These are phyloP conservation scores for Nidularia pulvinata DNA, from an alignment of 768 basidiomycete species.

Conservation along the genomic window DNA sequence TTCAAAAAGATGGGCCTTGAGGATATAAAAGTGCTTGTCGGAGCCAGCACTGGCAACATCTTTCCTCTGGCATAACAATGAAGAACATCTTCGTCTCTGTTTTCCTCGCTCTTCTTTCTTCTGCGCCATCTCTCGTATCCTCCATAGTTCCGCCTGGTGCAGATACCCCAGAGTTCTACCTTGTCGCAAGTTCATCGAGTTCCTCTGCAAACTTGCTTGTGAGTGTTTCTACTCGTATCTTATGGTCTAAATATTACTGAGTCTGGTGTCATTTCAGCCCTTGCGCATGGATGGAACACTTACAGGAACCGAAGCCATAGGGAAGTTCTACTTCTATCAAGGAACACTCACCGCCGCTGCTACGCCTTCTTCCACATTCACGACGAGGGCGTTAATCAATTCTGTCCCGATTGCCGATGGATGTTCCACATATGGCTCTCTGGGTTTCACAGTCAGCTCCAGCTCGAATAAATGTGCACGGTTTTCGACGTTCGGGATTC, in stretches of 20 bases:
- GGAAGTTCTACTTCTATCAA: slow-evolving; percentile 28
- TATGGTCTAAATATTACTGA: not conserved
- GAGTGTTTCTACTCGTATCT: not conserved
- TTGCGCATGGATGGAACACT: slow-evolving; percentile 22
- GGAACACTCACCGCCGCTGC: slow-evolving; percentile 16
- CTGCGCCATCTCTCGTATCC: slow-evolving; percentile 3
- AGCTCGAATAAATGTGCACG: slow-evolving; percentile 27
- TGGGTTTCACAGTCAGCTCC: slow-evolving; percentile 19
- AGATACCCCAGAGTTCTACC: slow-evolving; percentile 29
- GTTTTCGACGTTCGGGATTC: slow-evolving; percentile 16
- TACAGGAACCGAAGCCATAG: slow-evolving; percentile 18
- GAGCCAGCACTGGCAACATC: too few species aligned
- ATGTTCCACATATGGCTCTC: slow-evolving; percentile 21
- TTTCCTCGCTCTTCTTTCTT: slow-evolving; percentile 3
- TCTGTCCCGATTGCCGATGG: slow-evolving; percentile 13
- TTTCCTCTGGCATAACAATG: not conserved
- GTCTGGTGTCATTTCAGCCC: slow-evolving; percentile 13
- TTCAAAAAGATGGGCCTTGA: too few species aligned
- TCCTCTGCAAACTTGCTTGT: slow-evolving; percentile 21
- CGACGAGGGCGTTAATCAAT: slow-evolving; percentile 14
- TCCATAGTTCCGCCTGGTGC: slow-evolving; percentile 20
- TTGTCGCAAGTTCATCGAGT: slow-evolving; percentile 19
- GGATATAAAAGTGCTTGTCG: too few species aligned
- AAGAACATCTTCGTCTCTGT: not conserved
- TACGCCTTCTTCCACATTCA: slow-evolving; percentile 7